These are phyloP conservation scores for Kazachstania africana DNA, from an alignment of 805 yeast genomes.

Conservation along the genomic window DNA sequence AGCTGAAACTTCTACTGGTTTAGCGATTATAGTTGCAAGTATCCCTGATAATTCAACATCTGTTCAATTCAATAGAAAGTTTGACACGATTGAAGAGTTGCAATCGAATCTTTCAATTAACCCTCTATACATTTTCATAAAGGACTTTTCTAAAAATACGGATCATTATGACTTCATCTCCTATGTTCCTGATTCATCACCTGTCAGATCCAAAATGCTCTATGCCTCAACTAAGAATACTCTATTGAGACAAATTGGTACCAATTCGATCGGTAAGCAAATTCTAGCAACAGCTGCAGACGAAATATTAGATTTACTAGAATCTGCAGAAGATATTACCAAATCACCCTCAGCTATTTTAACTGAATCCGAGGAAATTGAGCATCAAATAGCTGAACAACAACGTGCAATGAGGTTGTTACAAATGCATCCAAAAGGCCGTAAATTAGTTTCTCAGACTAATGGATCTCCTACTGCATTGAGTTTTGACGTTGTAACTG, in stretches of 20 bases:
- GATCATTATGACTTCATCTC: conserved; percentile 47
- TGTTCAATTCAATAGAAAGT: conserved; percentile 11
- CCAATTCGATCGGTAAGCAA: conserved; percentile 27
- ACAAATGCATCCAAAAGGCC: conserved; percentile 7
- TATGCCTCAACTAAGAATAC: conserved; percentile 86
- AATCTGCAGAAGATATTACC: conserved; percentile 7
- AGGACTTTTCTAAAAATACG: conserved; percentile 17
- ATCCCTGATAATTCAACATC: conserved; percentile 15
- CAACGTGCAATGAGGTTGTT: conserved; percentile 16
- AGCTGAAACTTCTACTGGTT: conserved; percentile 1
- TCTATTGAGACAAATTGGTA: conserved; percentile 63
- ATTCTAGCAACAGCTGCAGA: conserved; percentile 24
- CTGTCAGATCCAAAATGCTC: conserved; percentile 78
- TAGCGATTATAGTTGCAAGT: conserved; percentile 13
- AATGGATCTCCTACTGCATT: conserved; percentile 17
- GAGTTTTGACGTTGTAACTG: conserved; percentile 15
- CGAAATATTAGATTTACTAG: conserved; percentile 25
- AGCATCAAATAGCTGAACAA: conserved; percentile 18
- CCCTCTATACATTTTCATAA: conserved; percentile 42
- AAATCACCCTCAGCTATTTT: conserved; percentile 7
- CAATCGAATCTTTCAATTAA: conserved; percentile 26
- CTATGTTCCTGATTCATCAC: conserved; percentile 77
- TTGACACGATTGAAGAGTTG: conserved; percentile 31
- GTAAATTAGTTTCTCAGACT: conserved; percentile 20
- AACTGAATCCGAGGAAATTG: conserved; percentile 20